These are phyloP conservation scores for Tinospora cordifolia DNA, from an alignment of 164 flowering plant genomes.

Conservation along the genomic window DNA sequence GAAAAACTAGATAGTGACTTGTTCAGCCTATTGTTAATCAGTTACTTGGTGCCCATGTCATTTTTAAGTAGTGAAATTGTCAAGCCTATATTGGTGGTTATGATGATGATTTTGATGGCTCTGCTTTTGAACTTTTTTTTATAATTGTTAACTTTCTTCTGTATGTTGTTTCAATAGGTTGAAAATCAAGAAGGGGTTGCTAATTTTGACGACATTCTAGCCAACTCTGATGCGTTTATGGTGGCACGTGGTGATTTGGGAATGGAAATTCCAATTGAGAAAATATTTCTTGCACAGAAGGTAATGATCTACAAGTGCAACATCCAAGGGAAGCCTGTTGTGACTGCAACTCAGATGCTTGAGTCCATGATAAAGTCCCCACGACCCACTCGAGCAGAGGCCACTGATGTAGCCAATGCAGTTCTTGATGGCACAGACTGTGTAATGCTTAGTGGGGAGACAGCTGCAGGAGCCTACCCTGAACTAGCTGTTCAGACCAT, in stretches of 20 bases:
- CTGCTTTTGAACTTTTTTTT: background rate
- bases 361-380: constrained; percentile 91
- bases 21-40: no score
- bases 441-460: constrained; percentile 93
- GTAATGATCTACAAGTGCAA: constrained; percentile 91
- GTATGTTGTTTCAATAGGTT: constrained; percentile 33
- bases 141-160: constrained; percentile 17
- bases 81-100: no score
- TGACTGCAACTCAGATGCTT: constrained; percentile 80
- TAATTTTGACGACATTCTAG: no score
- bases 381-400: constrained; percentile 81
- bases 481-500: constrained; percentile 75
- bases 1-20: no score
- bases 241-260: no score
- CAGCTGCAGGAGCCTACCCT: constrained; percentile 92
- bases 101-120: background rate
- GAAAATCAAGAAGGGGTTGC: constrained; percentile 94
- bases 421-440: constrained; percentile 84
- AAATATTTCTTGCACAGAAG: constrained; percentile 80
- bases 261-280: constrained; percentile 85
- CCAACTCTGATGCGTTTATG: no score
- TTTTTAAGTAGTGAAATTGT: no score
- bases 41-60: no score
- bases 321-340: constrained; percentile 85
- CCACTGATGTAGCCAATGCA: constrained; percentile 80